Evolutionary conservation across 2,329 filamentous ascomycete species (phyloP), one percentile per base, ranked within the genome.

Genomic region (Aspergillus carbonarius): DNA sequence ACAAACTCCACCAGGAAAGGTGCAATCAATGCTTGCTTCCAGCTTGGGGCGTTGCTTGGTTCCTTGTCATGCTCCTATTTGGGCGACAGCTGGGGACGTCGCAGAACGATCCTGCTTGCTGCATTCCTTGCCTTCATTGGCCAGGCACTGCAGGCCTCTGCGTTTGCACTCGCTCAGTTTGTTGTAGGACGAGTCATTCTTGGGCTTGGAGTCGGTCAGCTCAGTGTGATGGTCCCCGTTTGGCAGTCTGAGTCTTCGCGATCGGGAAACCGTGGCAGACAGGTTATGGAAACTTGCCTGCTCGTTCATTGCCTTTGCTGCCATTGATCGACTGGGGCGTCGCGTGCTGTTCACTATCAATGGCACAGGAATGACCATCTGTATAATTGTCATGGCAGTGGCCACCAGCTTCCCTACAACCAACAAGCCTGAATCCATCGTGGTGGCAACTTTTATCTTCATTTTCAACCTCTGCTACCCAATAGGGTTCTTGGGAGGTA

Each of bases 381-480:
- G 82, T 70, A 85, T 85, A 83, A 63, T 81, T 6, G 80, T 89
- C 40, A 66, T 81, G 15, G 73, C 77, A 2, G 65, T 78, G 27
- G 72, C 66, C 39, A 74, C 66, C 47, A 70, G 70, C 25, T 76
- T 73, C 53, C 61, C 71, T 37, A 65, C 37, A 3, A 46, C 42
- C 18, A 61, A 63, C 39, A 39, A 56, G 5, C 9, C 42, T 3
- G 59, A 60, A 2, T 63, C 62, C 1, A 59, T 66, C 35, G 59
- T 46, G 20, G 62, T 62, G 2, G 66, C 61, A 2, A 57, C 58
- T 15, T 69, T 69, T 44, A 64, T 88, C 23, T 88, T 88, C 71
- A 81, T 84, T 4, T 88, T 87, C 73, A 88, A 87, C 61, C 83
- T 85, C 1, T 86, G 84, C 57, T 88, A 87, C 60, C 85, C 85